These are phyloP conservation scores for Ogataea paradorogensis DNA, from an alignment of 805 yeast genomes.

Conservation along the genomic window DNA sequence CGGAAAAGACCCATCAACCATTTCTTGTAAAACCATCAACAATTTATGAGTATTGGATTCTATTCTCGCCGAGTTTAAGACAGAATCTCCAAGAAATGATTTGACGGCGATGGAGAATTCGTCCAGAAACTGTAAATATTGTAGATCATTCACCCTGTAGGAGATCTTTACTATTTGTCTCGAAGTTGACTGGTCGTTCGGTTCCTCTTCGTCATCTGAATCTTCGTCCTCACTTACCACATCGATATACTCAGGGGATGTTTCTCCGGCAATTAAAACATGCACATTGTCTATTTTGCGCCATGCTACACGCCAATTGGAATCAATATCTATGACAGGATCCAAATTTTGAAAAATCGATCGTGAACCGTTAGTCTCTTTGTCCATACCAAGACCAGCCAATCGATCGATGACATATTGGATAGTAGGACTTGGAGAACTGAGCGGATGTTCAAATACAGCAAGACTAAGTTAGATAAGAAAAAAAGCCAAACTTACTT, in stretches of 20 bases:
- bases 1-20: conserved; percentile 77
- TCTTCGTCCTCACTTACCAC: conserved; percentile 30
- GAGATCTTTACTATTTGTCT: conserved; percentile 11
- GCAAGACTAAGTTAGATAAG: conserved; percentile 18
- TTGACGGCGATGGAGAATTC: conserved; percentile 38
- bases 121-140: conserved; percentile 41
- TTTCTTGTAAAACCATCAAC: conserved; percentile 67
- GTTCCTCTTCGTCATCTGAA: conserved; percentile 11
- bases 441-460: conserved; percentile 25
- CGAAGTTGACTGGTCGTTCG: conserved; percentile 20
- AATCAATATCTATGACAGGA: conserved; percentile 29
- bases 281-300: conserved; percentile 20
- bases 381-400: conserved; percentile 8
- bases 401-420: conserved; percentile 26
- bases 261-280: conserved; percentile 20
- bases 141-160: conserved; percentile 38
- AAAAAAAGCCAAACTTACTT: conserved; percentile 20
- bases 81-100: conserved; percentile 42
- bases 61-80: conserved; percentile 55
- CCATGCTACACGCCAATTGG: conserved; percentile 33
- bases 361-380: background rate
- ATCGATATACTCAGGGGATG: conserved; percentile 19
- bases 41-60: conserved; percentile 70
- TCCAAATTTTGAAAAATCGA: conserved; percentile 10
- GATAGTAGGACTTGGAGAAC: conserved; percentile 28